These are phyloP conservation scores for Penicillium pulvis DNA, from an alignment of 495 filamentous ascomycete species.

Conservation along the genomic window DNA sequence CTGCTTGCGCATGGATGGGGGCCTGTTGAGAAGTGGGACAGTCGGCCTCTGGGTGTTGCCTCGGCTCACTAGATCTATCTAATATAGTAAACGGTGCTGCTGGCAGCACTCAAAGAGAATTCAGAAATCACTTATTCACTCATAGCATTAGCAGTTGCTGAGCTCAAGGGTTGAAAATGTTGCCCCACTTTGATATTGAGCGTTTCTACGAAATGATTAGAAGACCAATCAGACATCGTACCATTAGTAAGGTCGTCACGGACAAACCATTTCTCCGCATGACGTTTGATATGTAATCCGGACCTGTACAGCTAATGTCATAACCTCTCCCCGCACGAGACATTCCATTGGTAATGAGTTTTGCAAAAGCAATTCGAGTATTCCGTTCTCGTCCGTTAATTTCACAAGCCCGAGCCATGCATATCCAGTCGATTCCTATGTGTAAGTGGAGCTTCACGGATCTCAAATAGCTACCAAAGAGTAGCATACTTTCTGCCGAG, in stretches of 20 bases:
- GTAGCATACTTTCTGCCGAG: background rate
- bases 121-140: background rate
- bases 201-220: too few species aligned
- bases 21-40: conserved; percentile 35
- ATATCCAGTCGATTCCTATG: conserved; percentile 98
- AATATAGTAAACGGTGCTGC: conserved; percentile 21
- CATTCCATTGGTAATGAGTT: conserved; percentile 31
- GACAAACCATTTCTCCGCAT: conserved; percentile 25
- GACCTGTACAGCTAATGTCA: background rate
- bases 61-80: conserved; percentile 13
- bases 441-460: conserved; percentile 60
- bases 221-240: conserved; percentile 17
- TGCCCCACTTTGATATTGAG: background rate
- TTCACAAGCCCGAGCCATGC: conserved; percentile 62
- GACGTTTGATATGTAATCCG: conserved; percentile 28
- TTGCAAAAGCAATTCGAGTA: conserved; percentile 26
- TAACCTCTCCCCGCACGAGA: conserved; percentile 19
- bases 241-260: conserved; percentile 17
- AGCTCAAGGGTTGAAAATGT: background rate
- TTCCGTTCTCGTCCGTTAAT: conserved; percentile 8
- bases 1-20: conserved; percentile 39
- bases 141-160: too few species aligned
- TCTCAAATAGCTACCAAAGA: conserved; percentile 6
- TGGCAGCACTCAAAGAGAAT: conserved; percentile 16
- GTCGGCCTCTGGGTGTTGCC: conserved; percentile 37